A percentile compares a stretch with the other conserved stretches of the same genome.
These are phyloP conservation scores for Tolypocladium cylindrosporum DNA, from an alignment of 2,329 filamentous ascomycete species.

Conservation along the genomic window DNA sequence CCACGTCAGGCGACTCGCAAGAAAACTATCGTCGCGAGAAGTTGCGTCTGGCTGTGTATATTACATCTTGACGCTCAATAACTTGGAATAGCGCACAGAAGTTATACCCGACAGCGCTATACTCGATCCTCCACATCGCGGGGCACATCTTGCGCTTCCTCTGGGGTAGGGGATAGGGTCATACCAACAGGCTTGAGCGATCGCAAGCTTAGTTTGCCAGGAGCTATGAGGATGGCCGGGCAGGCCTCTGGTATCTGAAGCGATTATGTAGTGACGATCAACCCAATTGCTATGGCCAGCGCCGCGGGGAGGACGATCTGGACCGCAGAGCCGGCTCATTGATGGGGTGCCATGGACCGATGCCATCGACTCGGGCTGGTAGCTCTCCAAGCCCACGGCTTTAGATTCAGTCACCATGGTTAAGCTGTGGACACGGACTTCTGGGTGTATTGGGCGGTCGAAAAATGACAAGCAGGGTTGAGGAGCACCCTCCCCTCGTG, in stretches of 20 bases:
- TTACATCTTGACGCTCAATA: background rate
- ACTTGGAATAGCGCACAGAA: background rate
- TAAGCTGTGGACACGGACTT: background rate
- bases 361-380: background rate
- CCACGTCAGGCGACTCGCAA: background rate
- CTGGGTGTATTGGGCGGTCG: no score
- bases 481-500: background rate
- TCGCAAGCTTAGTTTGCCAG: background rate
- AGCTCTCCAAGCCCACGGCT: background rate
- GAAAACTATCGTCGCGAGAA: background rate
- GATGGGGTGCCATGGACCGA: background rate
- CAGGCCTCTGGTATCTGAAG: background rate
- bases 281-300: background rate
- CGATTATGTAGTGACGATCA: background rate
- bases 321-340: constrained; percentile 6
- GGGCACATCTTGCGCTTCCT: background rate
- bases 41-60: background rate
- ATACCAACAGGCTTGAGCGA: background rate
- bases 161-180: background rate
- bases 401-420: background rate
- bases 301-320: background rate
- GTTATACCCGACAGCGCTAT: background rate
- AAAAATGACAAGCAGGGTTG: background rate
- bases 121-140: background rate
- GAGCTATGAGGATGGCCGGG: background rate